phyloP scores from a whole-genome alignment of 1,284 basidiomycete species.

The Xanthoconium separans region DNA sequence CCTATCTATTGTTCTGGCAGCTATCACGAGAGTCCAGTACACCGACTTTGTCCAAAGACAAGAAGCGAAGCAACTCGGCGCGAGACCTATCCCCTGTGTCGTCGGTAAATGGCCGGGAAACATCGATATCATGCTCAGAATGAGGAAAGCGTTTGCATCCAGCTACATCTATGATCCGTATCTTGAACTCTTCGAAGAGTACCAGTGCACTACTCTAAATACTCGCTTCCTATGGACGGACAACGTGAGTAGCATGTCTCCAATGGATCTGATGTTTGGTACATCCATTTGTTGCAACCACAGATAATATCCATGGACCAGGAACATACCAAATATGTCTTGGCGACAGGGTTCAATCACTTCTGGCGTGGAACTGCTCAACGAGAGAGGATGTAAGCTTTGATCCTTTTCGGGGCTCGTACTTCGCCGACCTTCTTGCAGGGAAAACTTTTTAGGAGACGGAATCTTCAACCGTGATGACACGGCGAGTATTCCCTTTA shows the following conservation, averaged over 20 bases:
- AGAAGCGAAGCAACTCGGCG: slow-evolving; percentile 48
- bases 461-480: slow-evolving; percentile 77
- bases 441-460: slow-evolving; percentile 65
- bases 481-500: slow-evolving; percentile 41
- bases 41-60: slow-evolving; percentile 37
- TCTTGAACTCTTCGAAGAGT: slow-evolving; percentile 63
- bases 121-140: slow-evolving; percentile 59
- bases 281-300: neutral
- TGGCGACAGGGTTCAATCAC: slow-evolving; percentile 62
- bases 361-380: slow-evolving; percentile 64
- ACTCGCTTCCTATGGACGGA: slow-evolving; percentile 64
- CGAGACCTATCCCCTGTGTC: slow-evolving; percentile 53
- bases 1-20: slow-evolving; percentile 42
- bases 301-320: slow-evolving; percentile 74
- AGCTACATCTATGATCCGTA: slow-evolving; percentile 63
- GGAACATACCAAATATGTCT: slow-evolving; percentile 63
- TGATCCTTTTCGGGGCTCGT: neutral
- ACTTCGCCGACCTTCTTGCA: slow-evolving; percentile 26
- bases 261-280: neutral
- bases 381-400: slow-evolving; percentile 60
- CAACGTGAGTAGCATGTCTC: slow-evolving; percentile 42
- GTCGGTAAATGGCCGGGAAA: slow-evolving; percentile 73
- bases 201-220: slow-evolving; percentile 66
- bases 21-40: slow-evolving; percentile 36
- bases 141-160: slow-evolving; percentile 53